phyloP scores from a whole-genome alignment of 352 stramenopile genomes.

The Globisporangium orthogonon region DNA sequence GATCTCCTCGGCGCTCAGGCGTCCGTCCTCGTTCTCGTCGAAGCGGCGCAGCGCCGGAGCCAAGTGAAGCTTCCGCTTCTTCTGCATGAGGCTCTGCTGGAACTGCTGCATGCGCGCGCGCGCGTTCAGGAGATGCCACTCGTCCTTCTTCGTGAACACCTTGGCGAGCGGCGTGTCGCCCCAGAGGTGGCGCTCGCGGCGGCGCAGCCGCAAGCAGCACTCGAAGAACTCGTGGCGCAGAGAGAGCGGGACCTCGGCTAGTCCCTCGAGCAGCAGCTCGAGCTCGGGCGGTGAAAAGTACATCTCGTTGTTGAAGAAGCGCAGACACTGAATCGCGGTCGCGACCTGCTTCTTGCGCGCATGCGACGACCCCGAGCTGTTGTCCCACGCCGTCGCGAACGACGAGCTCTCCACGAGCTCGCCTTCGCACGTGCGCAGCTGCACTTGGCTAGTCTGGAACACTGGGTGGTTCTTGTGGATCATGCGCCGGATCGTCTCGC shows the following conservation, averaged over 20 bases:
- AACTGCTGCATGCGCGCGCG: conserved; percentile 83
- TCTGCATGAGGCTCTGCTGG: conserved; percentile 64
- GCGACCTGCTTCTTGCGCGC: conserved; percentile 27
- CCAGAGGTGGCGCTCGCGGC: conserved; percentile 93
- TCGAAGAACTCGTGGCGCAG: conserved; percentile 85
- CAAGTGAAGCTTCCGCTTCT: conserved; percentile 49
- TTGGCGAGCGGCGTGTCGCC: conserved; percentile 95
- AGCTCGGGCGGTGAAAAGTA: conserved; percentile 95
- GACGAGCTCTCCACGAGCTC: conserved; percentile 79
- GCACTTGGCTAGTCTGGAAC: conserved; percentile 59
- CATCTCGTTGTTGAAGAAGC: conserved; percentile 98
- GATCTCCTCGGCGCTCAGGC: conserved; percentile 59
- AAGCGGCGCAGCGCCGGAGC: conserved; percentile 56
- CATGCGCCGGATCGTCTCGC: conserved; percentile 94
- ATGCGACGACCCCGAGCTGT: neutral
- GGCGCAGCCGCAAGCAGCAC: conserved; percentile 83
- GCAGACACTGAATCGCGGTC: conserved; percentile 84
- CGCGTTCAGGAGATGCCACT: conserved; percentile 92
- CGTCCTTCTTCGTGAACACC: conserved; percentile 95
- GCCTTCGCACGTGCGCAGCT: conserved; percentile 73
- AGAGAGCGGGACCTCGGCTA: conserved; percentile 50
- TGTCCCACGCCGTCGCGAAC: conserved; percentile 50
- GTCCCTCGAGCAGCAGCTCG: conserved; percentile 83
- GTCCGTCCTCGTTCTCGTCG: conserved; percentile 62
- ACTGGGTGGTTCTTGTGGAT: conserved; percentile 90